Evolutionary conservation across 805 yeast species (phyloP), one percentile per base, ranked within the genome.

Genomic region (Kodamaea lidongshanica): DNA sequence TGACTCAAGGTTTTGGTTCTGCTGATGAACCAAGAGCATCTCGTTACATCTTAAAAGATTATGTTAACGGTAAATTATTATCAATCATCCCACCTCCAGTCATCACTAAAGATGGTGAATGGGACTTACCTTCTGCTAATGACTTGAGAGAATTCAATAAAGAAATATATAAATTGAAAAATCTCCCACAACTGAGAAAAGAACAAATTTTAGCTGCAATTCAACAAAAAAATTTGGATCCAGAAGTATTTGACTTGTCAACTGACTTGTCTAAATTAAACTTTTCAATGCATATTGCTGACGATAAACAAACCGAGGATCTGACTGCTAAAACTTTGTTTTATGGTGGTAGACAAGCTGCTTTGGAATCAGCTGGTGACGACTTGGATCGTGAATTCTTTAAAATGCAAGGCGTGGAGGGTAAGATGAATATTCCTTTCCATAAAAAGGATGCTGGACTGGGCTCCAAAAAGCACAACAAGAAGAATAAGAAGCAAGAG

Each of bases 11-110:
- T 50, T 88, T 84, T 51, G 97, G 97, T 50, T 76, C 86, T 44
- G 97, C 98, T 3, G 99, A 92, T 65, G 94, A 87, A 54, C 77
- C 94, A 24, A 73, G 98, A 56, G 95, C 98, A 9, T 78, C 96
- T 23, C 72, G 99, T 54, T 82, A 84, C 44, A 74, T 92, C 32
- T 69, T 92, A 52, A 92, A 92, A 58, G 99, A 92, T 56, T 92
- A 87, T 46, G 96, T 94, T 16, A 84, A 74, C 54, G 98, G 97
- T 41, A 88, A 86, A 54, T 64, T 92, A 34, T 63, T 86, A 27
- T 88, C 71, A 51, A 79, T 84, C 23, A 79, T 77, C 40, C 96
- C 97, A 10, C 98, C 98, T 22, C 97, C 97, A 32, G 44, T 32
- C 25, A 63, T 62, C 26, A 52, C 68, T 12, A 76, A 62, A 4